phyloP scores from a whole-genome alignment of 352 stramenopile species.

The Phytophthora podocarpi region DNA sequence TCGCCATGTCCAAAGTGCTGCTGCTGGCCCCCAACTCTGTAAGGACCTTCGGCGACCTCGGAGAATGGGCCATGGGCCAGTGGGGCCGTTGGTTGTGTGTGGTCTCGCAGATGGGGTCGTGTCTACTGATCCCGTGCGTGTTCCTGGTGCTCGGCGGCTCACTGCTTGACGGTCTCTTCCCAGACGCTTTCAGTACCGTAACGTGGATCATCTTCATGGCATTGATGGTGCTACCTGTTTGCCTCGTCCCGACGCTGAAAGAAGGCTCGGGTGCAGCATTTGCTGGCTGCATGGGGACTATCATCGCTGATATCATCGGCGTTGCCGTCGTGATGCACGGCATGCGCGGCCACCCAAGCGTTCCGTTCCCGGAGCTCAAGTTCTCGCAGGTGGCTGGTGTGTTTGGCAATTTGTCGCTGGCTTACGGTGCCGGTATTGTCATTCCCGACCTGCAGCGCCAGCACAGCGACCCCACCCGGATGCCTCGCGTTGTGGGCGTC shows the following conservation, averaged over 20 bases:
- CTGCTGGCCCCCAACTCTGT: slow-evolving; percentile 35
- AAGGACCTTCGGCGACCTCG: slow-evolving; percentile 56
- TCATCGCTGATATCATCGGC: slow-evolving; percentile 48
- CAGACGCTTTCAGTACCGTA: slow-evolving; percentile 38
- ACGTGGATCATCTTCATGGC: slow-evolving; percentile 58
- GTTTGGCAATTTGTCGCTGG: slow-evolving; percentile 61
- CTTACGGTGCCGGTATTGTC: slow-evolving; percentile 54
- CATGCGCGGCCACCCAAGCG: slow-evolving; percentile 40
- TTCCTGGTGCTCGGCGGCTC: slow-evolving; percentile 56
- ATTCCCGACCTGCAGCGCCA: slow-evolving; percentile 55
- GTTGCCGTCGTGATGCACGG: slow-evolving; percentile 43
- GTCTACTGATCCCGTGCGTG: slow-evolving; percentile 46
- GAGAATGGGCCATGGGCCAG: slow-evolving; percentile 53
- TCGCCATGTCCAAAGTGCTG: slow-evolving; percentile 34
- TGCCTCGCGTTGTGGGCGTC: slow-evolving; percentile 49
- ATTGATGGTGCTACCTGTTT: slow-evolving; percentile 41
- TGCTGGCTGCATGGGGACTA: slow-evolving; percentile 48
- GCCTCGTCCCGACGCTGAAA: slow-evolving; percentile 54
- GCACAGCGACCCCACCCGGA: slow-evolving; percentile 47
- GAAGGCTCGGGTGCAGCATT: slow-evolving; percentile 46
- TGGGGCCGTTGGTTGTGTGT: slow-evolving; percentile 45
- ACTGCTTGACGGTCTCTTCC: slow-evolving; percentile 52
- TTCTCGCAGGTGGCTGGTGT: slow-evolving; percentile 43
- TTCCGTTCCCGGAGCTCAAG: slow-evolving; percentile 40
- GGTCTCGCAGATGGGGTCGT: slow-evolving; percentile 47